Evolutionary conservation across 805 yeast species (phyloP), one percentile per base, ranked within the genome.

Genomic region (Candida cerambycidarum): DNA sequence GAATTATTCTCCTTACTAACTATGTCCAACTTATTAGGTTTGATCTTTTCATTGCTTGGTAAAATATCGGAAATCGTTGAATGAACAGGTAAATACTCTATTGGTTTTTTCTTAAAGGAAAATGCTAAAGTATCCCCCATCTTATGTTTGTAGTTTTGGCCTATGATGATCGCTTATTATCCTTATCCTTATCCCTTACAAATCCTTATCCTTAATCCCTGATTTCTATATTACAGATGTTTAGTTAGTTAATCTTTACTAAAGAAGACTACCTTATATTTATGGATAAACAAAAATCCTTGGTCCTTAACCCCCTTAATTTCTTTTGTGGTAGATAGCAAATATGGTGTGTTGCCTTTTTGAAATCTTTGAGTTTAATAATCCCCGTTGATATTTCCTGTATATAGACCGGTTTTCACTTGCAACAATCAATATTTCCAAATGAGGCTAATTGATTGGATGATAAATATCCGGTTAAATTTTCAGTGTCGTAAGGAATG

Each of bases 71-170:
- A 59, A 15, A 63, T 62, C 25, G 57, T 55, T 21, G 63, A 58
- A 37, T 58, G 61, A 4, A 42, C 16, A 8, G 38, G 43, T 16
- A 32, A 24, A 17, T 30, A 46, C 32, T 47, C 53, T 10, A 64
- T 55, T 2, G 67, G 67, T 39, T 56, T 59, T 44, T 65, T 65
- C 28, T 51, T 46, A 39, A 65, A 65, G 15, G 66, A 61, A 47
- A 64, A 63, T 14, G 65, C 43, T 39, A 34, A 34, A 21, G 38
- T 18, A 18, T 38, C 32, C 4, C 34, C 59, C 14, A 57, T 45
- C 17, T 19, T 27, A 21, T n/a, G n/a, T n/a, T n/a, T n/a, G n/a
- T n/a, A n/a, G n/a, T n/a, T n/a, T n/a, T n/a, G n/a, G n/a, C n/a
- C n/a, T n/a, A n/a, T n/a, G n/a, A n/a, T n/a, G n/a, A n/a, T n/a